phyloP scores from a whole-genome alignment of 2,329 filamentous ascomycete species.

The Colletotrichum sansevieriae region DNA sequence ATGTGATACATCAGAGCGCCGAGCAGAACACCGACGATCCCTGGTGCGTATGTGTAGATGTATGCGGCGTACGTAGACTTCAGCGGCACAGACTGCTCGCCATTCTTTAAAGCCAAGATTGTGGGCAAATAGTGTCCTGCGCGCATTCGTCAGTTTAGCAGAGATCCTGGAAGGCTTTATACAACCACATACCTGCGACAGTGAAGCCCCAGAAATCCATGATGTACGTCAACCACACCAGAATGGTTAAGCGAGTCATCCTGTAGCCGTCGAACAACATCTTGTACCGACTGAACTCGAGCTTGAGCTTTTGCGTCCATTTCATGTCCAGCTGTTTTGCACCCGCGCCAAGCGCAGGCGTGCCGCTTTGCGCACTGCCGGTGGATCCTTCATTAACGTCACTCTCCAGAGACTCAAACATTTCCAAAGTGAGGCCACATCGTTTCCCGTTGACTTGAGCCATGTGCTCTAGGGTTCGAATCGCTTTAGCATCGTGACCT shows the following conservation, averaged over 20 bases:
- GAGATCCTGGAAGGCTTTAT: too few species aligned
- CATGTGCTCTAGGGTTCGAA: conserved; percentile 66
- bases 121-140: conserved; percentile 59
- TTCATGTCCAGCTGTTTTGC: conserved; percentile 39
- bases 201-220: conserved; percentile 56
- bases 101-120: conserved; percentile 66
- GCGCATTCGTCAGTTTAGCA: not conserved
- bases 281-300: conserved; percentile 46
- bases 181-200: conserved; percentile 49
- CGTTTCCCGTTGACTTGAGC: conserved; percentile 61
- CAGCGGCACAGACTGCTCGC: conserved; percentile 57
- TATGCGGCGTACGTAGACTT: conserved; percentile 64
- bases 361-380: conserved; percentile 41
- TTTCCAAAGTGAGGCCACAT: conserved; percentile 27
- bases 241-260: conserved; percentile 52
- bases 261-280: conserved; percentile 50
- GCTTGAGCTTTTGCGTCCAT: conserved; percentile 27
- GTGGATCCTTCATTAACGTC: conserved; percentile 41
- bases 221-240: conserved; percentile 55
- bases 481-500: conserved; percentile 64
- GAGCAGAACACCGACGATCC: conserved; percentile 63
- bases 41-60: conserved; percentile 66
- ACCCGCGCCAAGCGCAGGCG: conserved; percentile 33
- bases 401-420: conserved; percentile 38
- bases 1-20: conserved; percentile 61